Evolutionary conservation across 1,284 basidiomycete genomes (phyloP).

Genomic region (Pterula multifida): DNA sequence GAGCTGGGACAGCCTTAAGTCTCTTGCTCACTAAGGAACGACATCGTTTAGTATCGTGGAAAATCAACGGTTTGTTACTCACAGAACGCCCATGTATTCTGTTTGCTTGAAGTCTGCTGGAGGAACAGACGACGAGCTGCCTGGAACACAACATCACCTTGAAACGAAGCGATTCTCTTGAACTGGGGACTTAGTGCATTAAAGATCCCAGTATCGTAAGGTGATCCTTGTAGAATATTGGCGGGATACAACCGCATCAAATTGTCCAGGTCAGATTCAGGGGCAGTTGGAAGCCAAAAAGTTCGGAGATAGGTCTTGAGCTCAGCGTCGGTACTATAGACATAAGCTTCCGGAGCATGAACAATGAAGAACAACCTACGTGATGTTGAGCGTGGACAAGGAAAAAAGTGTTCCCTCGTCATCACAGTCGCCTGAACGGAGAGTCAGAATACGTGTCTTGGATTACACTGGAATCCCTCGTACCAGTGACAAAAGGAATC

Average conservation of each 20-base stretch:
- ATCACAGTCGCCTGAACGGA: conserved; percentile 27
- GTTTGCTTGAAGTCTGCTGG: conserved; percentile 25
- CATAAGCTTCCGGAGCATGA: conserved; percentile 4
- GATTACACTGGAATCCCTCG: conserved; percentile 8
- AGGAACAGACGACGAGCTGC: conserved; percentile 41
- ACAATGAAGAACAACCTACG: conserved; percentile 18
- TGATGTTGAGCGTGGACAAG: conserved; percentile 28
- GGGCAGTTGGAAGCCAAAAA: conserved; percentile 20
- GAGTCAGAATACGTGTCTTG: background rate
- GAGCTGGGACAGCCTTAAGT: conserved; percentile 24
- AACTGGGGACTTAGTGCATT: conserved; percentile 36
- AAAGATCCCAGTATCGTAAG: conserved; percentile 32
- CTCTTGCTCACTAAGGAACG: conserved; percentile 21
- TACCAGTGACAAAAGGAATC: conserved; percentile 22
- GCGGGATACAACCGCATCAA: conserved; percentile 28
- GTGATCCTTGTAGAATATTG: conserved; percentile 34
- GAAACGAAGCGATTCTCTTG: conserved; percentile 39
- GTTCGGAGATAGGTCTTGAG: conserved; percentile 23
- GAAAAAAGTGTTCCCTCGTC: conserved; percentile 45
- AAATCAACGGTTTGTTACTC: conserved; percentile 8
- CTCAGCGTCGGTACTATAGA: conserved; percentile 22
- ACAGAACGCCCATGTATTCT: conserved; percentile 38
- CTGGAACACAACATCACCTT: conserved; percentile 43
- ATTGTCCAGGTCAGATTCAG: conserved; percentile 17
- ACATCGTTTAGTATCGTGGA: background rate